Conservation (phyloP, 495 filamentous ascomycete genomes). For the Aspergillus heteromorphus region DNA sequence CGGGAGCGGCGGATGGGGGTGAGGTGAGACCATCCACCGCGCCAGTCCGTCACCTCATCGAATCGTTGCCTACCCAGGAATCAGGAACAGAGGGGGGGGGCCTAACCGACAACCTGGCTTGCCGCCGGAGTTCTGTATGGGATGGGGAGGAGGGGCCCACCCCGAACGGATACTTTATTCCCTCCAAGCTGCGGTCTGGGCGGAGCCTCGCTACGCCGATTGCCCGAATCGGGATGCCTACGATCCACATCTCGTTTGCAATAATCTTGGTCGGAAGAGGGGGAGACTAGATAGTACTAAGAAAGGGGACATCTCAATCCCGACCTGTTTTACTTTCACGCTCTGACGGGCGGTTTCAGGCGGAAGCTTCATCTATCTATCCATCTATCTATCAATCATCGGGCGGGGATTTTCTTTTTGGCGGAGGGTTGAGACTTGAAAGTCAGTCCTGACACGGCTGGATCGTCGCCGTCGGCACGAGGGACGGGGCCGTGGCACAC, state of each 20-base stretch:
- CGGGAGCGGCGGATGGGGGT: not conserved
- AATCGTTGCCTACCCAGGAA: not conserved
- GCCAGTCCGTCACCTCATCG: not conserved
- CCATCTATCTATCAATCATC: too few species aligned
- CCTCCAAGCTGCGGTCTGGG: constrained; percentile 23
- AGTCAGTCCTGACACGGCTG: not conserved
- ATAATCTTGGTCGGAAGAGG: not conserved
- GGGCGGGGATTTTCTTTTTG: not conserved
- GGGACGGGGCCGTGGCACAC: not conserved
- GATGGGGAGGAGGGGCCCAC: constrained; percentile 3
- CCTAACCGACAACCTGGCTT: not conserved
- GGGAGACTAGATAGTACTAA: too few species aligned
- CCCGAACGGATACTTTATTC: constrained; percentile 20
- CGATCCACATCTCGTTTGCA: constrained; percentile 19
- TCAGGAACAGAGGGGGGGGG: not conserved
- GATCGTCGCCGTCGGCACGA: not conserved
- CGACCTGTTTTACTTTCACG: not conserved
- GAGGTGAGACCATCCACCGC: not conserved
- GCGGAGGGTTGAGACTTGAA: not conserved
- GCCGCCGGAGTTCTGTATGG: too few species aligned
- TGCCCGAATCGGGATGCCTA: constrained; percentile 11
- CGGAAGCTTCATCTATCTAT: too few species aligned
- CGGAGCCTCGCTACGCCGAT: constrained; percentile 19
- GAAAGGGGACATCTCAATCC: not conserved
- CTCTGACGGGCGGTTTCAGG: not conserved